These are phyloP conservation scores for Yamadazyma endophytica DNA, from an alignment of 805 yeast species.

Conservation along the genomic window DNA sequence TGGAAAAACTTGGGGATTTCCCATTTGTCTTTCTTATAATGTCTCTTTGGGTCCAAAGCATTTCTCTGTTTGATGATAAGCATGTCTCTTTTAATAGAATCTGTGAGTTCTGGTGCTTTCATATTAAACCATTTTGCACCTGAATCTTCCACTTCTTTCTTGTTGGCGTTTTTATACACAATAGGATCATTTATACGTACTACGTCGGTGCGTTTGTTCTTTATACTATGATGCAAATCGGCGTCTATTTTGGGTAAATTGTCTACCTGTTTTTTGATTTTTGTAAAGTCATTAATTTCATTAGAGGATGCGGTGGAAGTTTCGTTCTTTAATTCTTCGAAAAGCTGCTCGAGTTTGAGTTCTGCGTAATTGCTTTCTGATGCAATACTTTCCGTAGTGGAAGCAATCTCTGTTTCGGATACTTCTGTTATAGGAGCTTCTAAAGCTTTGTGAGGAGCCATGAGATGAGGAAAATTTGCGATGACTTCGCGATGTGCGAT, in stretches of 20 bases:
- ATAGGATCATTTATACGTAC: conserved; percentile 47
- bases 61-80: conserved; percentile 78
- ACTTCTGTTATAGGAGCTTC: conserved; percentile 17
- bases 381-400: conserved; percentile 22
- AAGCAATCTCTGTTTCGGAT: conserved; percentile 19
- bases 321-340: conserved; percentile 25
- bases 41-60: conserved; percentile 92
- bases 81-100: conserved; percentile 70
- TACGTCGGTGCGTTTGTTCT: conserved; percentile 16
- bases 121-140: conserved; percentile 77
- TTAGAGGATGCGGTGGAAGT: conserved; percentile 8
- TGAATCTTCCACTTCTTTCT: conserved; percentile 24
- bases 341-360: conserved; percentile 27
- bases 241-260: conserved; percentile 40
- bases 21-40: conserved; percentile 85
- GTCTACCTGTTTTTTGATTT: conserved; percentile 29
- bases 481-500: no score
- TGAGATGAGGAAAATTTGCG: conserved; percentile 3
- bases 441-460: conserved; percentile 12
- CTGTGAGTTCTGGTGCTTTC: conserved; percentile 73
- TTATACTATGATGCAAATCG: conserved; percentile 20
- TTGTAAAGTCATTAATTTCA: conserved; percentile 19
- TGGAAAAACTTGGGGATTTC: conserved; percentile 75
- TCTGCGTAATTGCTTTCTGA: conserved; percentile 13
- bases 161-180: conserved; percentile 11